These are phyloP conservation scores for Ascochyta fabae DNA, from an alignment of 2,329 filamentous ascomycete species.

Conservation along the genomic window DNA sequence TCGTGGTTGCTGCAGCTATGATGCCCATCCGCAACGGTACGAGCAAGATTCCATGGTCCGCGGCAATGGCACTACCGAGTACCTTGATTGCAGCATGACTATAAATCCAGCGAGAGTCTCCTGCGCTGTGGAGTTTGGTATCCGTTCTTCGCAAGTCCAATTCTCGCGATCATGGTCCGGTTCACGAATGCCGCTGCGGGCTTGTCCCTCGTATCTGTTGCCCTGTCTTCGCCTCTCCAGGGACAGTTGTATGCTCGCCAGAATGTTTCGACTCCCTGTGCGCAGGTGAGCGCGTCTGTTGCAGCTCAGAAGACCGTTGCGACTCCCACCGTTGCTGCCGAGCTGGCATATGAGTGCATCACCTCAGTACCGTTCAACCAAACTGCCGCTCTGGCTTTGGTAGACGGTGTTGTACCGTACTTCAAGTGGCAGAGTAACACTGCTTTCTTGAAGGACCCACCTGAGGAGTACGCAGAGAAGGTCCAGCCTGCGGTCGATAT, in stretches of 20 bases:
- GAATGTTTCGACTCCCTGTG: constrained; percentile 43
- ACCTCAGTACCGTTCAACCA: constrained; percentile 55
- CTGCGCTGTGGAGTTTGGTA: background rate
- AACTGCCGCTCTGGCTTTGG: constrained; percentile 48
- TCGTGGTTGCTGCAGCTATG: constrained; percentile 24
- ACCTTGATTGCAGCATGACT: constrained; percentile 8
- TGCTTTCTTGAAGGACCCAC: constrained; percentile 54
- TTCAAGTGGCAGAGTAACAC: constrained; percentile 56
- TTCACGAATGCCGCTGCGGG: constrained; percentile 27
- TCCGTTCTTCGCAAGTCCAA: constrained; percentile 10
- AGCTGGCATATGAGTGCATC: constrained; percentile 55
- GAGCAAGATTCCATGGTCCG: constrained; percentile 11
- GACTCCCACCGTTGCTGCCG: constrained; percentile 51
- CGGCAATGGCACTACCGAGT: constrained; percentile 6
- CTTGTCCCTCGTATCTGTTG: constrained; percentile 37
- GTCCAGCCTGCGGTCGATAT: constrained; percentile 54
- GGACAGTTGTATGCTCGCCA: constrained; percentile 32
- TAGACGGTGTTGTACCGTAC: constrained; percentile 55
- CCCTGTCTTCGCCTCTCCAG: constrained; percentile 33
- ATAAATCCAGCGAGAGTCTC: constrained; percentile 16
- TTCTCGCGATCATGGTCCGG: constrained; percentile 32
- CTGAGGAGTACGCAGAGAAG: constrained; percentile 54
- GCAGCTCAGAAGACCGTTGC: constrained; percentile 34
- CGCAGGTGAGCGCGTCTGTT: constrained; percentile 38
- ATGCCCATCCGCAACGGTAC: constrained; percentile 20